These are phyloP conservation scores for Fusarium pininemorale DNA, from an alignment of 2,329 filamentous ascomycete species.

Conservation along the genomic window DNA sequence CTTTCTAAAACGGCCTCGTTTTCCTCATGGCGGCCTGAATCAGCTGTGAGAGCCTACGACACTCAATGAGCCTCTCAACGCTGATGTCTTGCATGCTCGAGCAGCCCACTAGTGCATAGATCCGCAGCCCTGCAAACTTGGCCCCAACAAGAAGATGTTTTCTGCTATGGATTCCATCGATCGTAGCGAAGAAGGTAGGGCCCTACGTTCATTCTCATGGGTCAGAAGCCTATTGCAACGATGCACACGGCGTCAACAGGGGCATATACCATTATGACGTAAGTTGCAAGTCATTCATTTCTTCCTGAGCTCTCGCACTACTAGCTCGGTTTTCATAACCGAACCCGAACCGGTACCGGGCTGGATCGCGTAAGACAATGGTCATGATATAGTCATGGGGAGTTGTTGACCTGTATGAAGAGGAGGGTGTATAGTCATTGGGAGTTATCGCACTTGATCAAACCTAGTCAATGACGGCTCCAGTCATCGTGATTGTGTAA, in stretches of 20 bases:
- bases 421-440: neutral
- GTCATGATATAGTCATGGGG: neutral
- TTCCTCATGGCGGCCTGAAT: neutral
- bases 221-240: neutral
- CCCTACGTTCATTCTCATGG: neutral
- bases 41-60: slow-evolving; percentile 6
- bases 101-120: slow-evolving; percentile 46
- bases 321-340: neutral
- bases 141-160: slow-evolving; percentile 48
- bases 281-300: neutral
- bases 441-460: neutral
- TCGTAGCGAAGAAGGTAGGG: neutral
- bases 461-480: neutral
- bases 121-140: slow-evolving; percentile 46
- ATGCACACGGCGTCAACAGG: neutral
- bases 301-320: neutral
- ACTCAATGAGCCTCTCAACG: slow-evolving; percentile 55
- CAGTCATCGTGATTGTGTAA: neutral
- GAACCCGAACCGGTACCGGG: neutral
- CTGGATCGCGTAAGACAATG: neutral
- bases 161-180: slow-evolving; percentile 51
- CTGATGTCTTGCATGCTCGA: slow-evolving; percentile 54
- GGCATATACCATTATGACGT: slow-evolving; percentile 12
- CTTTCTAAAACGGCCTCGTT: neutral
- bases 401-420: neutral